Percentiles rank a stretch among this genome's conserved stretches.
These are phyloP conservation scores for Asclepias syriaca DNA, from an alignment of 257 asterid genomes.

Conservation along the genomic window DNA sequence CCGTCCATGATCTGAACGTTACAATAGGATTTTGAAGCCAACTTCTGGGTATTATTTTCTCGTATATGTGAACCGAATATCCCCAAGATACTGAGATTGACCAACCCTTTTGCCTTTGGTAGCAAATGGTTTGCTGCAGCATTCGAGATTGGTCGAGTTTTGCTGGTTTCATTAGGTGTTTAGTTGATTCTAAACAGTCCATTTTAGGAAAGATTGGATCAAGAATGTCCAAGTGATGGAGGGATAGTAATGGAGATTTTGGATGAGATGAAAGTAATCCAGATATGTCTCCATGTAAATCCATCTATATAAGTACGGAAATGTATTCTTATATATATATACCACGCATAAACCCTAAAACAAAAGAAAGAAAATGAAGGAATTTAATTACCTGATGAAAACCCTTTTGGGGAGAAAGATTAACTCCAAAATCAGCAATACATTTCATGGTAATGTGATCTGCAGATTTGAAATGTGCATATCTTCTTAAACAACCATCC, in stretches of 20 bases:
- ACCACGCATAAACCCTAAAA: no score
- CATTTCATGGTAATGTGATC: conserved; percentile 48
- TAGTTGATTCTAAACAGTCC: conserved; percentile 38
- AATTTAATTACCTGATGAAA: conserved; percentile 42
- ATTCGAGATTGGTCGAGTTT: conserved; percentile 54
- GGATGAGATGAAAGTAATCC: conserved; percentile 73
- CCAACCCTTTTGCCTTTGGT: conserved; percentile 45
- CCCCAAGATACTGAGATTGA: conserved; percentile 82
- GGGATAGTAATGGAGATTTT: conserved; percentile 50
- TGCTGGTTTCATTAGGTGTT: conserved; percentile 76
- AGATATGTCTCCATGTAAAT: conserved; percentile 56
- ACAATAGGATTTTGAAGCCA: conserved; percentile 52
- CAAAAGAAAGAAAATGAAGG: no score
- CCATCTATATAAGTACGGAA: conserved; percentile 11
- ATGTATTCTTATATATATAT: no score
- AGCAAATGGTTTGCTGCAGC: conserved; percentile 71
- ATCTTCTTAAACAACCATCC: conserved; percentile 43
- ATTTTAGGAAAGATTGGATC: conserved; percentile 45
- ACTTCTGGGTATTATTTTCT: conserved; percentile 47
- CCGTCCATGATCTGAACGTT: conserved; percentile 43
- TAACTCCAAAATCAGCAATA: conserved; percentile 60
- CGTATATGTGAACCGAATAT: conserved; percentile 59
- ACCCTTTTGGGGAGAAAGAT: conserved; percentile 44
- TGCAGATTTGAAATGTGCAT: conserved; percentile 32
- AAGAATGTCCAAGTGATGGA: conserved; percentile 58